A percentile compares a stretch with the other conserved stretches of the same genome.
Evolutionary conservation across 2,329 filamentous ascomycete species (phyloP).

Genomic region (Colletotrichum theobromicola): DNA sequence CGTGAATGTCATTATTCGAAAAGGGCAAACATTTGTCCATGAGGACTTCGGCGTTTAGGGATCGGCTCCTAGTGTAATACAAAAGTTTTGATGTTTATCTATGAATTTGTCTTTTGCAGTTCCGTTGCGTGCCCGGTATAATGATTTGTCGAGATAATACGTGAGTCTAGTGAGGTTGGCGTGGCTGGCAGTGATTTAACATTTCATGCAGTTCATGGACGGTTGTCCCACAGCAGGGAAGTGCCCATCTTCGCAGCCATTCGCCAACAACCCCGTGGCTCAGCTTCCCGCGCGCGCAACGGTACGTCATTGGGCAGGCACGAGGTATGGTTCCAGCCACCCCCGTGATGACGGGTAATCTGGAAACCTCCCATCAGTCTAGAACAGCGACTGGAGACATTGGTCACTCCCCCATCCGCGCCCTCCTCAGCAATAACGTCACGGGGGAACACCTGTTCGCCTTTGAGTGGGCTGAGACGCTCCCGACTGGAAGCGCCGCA

Average conservation of each 20-base stretch:
- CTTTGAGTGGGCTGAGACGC: not conserved
- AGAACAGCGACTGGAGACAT: not conserved
- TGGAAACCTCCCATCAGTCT: not conserved
- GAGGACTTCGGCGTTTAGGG: slow-evolving; percentile 16
- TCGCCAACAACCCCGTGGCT: slow-evolving; percentile 45
- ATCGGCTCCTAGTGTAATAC: slow-evolving; percentile 6
- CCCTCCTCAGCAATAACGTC: not conserved
- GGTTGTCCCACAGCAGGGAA: not conserved
- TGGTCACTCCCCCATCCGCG: not conserved
- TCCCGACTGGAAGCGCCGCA: not conserved
- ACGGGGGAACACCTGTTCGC: slow-evolving; percentile 3
- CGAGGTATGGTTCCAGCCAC: not conserved
- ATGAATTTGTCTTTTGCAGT: not conserved
- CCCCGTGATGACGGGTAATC: slow-evolving; percentile 12
- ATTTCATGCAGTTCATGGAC: not conserved
- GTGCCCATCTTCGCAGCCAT: slow-evolving; percentile 13
- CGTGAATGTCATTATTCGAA: slow-evolving; percentile 13
- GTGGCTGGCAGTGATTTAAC: not conserved
- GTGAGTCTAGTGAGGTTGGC: not conserved
- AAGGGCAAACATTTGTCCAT: not conserved
- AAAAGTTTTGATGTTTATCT: slow-evolving; percentile 15
- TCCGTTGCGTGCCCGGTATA: too few relatives aligned
- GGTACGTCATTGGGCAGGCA: slow-evolving; percentile 17
- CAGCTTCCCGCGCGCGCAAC: not conserved
- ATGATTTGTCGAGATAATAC: not conserved